Evolutionary conservation across 345 rosid genomes (phyloP), one percentile per base, ranked within the genome.

Genomic region (Eucalyptus marginata): DNA sequence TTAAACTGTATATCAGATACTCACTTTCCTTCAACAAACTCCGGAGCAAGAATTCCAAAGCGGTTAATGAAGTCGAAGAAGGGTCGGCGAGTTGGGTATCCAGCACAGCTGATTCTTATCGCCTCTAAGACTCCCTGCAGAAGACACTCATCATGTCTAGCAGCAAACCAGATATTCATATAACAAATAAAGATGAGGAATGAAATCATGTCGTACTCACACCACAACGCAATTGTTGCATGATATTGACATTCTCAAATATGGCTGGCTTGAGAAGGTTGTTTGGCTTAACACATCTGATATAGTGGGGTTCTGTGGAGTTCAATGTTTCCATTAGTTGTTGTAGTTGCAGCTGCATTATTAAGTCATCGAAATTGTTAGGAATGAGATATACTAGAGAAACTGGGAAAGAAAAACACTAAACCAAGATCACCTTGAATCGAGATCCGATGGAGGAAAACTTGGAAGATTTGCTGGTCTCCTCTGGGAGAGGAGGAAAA

Each of bases 231-330:
- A 98, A 89, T 91, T 98, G 99, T 89, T 98, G 99, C 99, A 98
- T 95, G 94, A 98, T 94, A 89, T 98, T 98, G 88, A 93, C 94
- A 93, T 98, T 98, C 94, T 96, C 99, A 91, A 98, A 96, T 90
- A 98, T 76, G 33, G 99, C 97, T 86, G 99, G 99, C 90, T 96
- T 98, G 87, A 98, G 95, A 58, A 90, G 94, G 93, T 98, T 98
- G 90, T 98, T 98, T 79, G 99, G 99, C 94, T 96, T 98, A 87
- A 98, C 98, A 93, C 99, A 98, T 96, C 99, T 94, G 91, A 98
- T 92, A 91, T 98, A 96, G 93, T 98, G 99, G 79, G 99, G 99
- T 90, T 98, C 97, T 0, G 99, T 98, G 89, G 98, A 98, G 89
- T 95, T 98, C 89, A 97, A 89, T 13, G 99, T 98, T 3, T 98